Evolutionary conservation across 1,139 yeast species (phyloP), one percentile per base, ranked within the genome.

Genomic region (Suhomyces ambrosiae): DNA sequence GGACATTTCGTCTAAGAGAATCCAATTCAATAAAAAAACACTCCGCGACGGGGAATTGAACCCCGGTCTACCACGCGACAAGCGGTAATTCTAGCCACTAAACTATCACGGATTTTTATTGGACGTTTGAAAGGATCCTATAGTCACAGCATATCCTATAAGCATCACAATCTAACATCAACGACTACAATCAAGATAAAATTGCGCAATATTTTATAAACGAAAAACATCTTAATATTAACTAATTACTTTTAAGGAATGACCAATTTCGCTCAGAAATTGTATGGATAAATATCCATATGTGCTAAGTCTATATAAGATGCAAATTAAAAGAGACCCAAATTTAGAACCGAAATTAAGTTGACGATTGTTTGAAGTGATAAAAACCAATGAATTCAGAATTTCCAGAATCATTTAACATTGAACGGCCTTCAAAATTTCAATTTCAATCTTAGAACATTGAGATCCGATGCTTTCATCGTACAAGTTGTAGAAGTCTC

Each of bases 1-100:
- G n/a, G n/a, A n/a, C n/a, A n/a, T n/a, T n/a, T n/a, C n/a, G n/a
- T n/a, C n/a, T n/a, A n/a, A n/a, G n/a, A n/a, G n/a, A n/a, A n/a
- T n/a, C n/a, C n/a, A n/a, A n/a, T n/a, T 21, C 24, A 29, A 21
- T 16, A 19, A 14, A 29, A 21, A 22, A 23, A 23, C 8, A 18
- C 80, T 75, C 80, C 79, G 78, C 74, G 78, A 75, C 80, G 79
- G 80, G 80, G 80, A 75, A 75, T 75, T 71, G 80, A 75, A 75
- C 80, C 80, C 80, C 79, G 80, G 80, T 75, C 80, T 70, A 71
- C 80, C 80, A 69, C 76, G 80, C 74, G 75, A 65, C 71, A 66
- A 65, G 64, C 71, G 71, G 70, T 56, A 58, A 65, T 65, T 65
- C 71, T 65, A 64, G 69, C 70, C 71, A 64, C 70, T 65, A 65